Percentiles rank a stretch among this genome's conserved stretches.
Evolutionary conservation across 2,329 filamentous ascomycete species (phyloP).

Genomic region (Pestalotiopsis sp.): DNA sequence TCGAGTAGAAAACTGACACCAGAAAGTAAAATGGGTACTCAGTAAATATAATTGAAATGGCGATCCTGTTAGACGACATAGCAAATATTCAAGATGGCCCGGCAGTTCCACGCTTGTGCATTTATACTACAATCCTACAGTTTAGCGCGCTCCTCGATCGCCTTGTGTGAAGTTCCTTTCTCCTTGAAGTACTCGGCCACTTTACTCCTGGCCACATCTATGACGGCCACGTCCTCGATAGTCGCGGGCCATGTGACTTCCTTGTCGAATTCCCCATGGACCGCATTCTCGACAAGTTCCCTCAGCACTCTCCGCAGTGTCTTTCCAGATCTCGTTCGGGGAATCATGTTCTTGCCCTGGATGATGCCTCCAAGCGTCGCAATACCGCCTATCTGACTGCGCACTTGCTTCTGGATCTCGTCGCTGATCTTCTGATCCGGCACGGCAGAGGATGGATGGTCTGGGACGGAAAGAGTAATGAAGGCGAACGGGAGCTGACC

Average conservation of each 20-base stretch:
- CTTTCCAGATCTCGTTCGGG: constrained; percentile 91
- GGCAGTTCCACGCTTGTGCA: neutral
- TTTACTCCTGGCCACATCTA: constrained; percentile 72
- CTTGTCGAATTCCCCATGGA: constrained; percentile 71
- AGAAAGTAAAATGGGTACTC: no score
- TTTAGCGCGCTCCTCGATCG: constrained; percentile 36
- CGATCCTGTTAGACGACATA: no score
- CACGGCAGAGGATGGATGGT: constrained; percentile 53
- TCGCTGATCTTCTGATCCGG: constrained; percentile 43
- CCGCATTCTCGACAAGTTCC: constrained; percentile 82
- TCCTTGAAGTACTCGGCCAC: constrained; percentile 75
- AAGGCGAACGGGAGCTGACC: constrained; percentile 93
- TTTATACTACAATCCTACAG: neutral
- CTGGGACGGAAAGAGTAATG: constrained; percentile 55
- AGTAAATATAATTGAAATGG: no score
- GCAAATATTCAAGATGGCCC: neutral
- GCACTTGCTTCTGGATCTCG: constrained; percentile 75
- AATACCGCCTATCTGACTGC: constrained; percentile 83
- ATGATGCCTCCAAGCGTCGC: constrained; percentile 85
- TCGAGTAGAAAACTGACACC: no score
- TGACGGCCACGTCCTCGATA: constrained; percentile 76
- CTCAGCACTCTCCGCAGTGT: constrained; percentile 80
- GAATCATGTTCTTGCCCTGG: constrained; percentile 83
- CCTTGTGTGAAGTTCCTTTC: constrained; percentile 41
- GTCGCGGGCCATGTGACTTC: constrained; percentile 78